These are phyloP conservation scores for Xylariomycetidae sp. DNA, from an alignment of 2,329 filamentous ascomycete species.

Conservation along the genomic window DNA sequence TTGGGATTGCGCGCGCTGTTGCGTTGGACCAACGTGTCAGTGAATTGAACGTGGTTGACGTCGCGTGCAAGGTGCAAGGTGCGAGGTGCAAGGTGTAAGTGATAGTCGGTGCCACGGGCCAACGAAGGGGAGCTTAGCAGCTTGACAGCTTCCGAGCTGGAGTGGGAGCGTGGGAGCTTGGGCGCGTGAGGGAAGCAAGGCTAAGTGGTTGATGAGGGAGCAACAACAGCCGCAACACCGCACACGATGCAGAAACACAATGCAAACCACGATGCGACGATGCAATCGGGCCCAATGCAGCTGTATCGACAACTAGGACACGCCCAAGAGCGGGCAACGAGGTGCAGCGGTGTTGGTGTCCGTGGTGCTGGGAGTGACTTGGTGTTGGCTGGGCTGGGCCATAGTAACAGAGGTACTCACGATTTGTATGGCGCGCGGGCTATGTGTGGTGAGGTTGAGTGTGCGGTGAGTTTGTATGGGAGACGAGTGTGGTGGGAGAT, in stretches of 20 bases:
- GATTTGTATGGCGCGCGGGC: slow-evolving; percentile 27
- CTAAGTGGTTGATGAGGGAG: no score
- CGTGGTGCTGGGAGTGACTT: slow-evolving; percentile 39
- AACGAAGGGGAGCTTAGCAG: no score
- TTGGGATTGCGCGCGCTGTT: slow-evolving; percentile 30
- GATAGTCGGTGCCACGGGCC: slow-evolving; percentile 4
- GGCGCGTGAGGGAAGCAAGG: no score
- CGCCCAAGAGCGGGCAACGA: slow-evolving; percentile 4
- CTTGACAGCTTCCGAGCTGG: no score
- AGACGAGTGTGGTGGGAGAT: slow-evolving; percentile 47
- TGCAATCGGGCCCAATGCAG: slow-evolving; percentile 9
- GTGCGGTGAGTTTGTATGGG: slow-evolving; percentile 42
- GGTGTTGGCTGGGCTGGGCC: slow-evolving; percentile 30
- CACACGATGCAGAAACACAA: background rate
- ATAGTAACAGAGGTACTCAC: slow-evolving; percentile 49
- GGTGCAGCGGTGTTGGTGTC: slow-evolving; percentile 9
- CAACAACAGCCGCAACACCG: background rate
- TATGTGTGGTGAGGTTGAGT: slow-evolving; percentile 37
- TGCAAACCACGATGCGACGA: slow-evolving; percentile 7
- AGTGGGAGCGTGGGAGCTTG: no score
- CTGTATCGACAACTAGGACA: slow-evolving; percentile 1
- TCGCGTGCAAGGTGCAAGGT: slow-evolving; percentile 9
- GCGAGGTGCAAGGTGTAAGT: no score
- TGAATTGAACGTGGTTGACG: slow-evolving; percentile 13
- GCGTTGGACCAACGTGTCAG: slow-evolving; percentile 22